phyloP scores from a whole-genome alignment of 2,329 filamentous ascomycete species.

The Fusarium sp. region DNA sequence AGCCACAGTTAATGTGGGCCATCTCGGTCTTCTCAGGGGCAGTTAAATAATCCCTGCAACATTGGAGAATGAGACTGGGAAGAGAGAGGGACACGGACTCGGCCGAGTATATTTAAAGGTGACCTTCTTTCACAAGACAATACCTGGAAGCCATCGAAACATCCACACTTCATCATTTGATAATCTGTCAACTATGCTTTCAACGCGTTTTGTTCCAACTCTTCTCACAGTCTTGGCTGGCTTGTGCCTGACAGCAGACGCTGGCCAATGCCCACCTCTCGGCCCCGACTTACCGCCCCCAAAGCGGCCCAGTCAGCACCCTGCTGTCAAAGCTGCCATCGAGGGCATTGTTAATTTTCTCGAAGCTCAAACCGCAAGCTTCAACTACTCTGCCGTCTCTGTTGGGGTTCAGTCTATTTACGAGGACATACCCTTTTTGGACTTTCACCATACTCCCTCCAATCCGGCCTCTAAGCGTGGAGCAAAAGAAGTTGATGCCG shows the following conservation, averaged over 20 bases:
- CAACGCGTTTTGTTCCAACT: not conserved
- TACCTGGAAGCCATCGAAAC: rapidly evolving
- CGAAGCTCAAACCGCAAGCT: not conserved
- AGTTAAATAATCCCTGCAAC: not conserved
- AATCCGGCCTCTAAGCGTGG: not conserved
- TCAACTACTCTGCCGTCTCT: conserved; percentile 7
- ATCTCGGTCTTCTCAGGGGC: not conserved
- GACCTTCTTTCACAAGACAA: rapidly evolving
- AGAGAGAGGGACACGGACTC: not conserved
- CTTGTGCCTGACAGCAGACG: not conserved
- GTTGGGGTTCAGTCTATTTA: conserved; percentile 8
- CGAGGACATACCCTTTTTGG: not conserved
- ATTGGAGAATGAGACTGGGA: not conserved
- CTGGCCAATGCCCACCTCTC: conserved; percentile 6
- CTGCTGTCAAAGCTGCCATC: not conserved
- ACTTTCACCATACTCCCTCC: not conserved
- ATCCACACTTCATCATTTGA: rapidly evolving
- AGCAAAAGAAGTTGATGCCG: not conserved
- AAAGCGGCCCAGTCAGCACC: not conserved
- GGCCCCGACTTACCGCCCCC: conserved; percentile 7
- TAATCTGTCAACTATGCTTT: not conserved
- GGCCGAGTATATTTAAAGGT: not conserved
- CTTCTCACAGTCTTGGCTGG: not conserved
- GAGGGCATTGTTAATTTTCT: not conserved
- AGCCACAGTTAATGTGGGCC: not conserved